phyloP scores from a whole-genome alignment of 305 asterid genomes.

The Rubia balearica region DNA sequence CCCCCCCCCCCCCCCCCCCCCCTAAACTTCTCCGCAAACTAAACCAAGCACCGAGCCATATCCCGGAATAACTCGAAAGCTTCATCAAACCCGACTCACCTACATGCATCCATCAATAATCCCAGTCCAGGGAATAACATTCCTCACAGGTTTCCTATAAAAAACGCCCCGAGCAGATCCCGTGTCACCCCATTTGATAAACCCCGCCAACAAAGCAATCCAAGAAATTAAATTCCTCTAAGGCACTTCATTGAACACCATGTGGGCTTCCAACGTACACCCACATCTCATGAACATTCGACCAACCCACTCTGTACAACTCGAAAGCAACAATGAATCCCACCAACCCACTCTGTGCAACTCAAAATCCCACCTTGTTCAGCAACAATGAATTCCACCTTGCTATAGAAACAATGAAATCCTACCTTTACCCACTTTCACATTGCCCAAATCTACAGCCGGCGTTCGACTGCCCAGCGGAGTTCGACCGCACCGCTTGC shows the following conservation, averaged over 20 bases:
- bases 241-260: constrained; percentile 3
- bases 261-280: constrained; percentile 1
- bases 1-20: no score
- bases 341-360: constrained; percentile 1
- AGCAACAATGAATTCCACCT: no score
- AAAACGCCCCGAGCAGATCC: constrained; percentile 1
- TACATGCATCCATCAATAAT: not conserved
- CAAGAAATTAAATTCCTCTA: not conserved
- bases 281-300: not conserved
- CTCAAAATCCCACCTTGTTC: no score
- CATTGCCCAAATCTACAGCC: no score
- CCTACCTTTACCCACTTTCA: no score
- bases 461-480: no score
- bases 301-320: not conserved
- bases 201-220: constrained; percentile 5
- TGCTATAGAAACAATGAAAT: no score
- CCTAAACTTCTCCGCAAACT: no score
- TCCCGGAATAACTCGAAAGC: not conserved
- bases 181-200: constrained; percentile 1
- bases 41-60: not conserved
- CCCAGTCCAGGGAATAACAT: constrained; percentile 4
- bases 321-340: constrained; percentile 21
- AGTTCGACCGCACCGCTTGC: no score
- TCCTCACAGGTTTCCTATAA: not conserved
- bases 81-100: not conserved